Percentiles rank a stretch among this genome's conserved stretches.
These are phyloP conservation scores for Aspergillus baeticus DNA, from an alignment of 495 filamentous ascomycete genomes.

Conservation along the genomic window DNA sequence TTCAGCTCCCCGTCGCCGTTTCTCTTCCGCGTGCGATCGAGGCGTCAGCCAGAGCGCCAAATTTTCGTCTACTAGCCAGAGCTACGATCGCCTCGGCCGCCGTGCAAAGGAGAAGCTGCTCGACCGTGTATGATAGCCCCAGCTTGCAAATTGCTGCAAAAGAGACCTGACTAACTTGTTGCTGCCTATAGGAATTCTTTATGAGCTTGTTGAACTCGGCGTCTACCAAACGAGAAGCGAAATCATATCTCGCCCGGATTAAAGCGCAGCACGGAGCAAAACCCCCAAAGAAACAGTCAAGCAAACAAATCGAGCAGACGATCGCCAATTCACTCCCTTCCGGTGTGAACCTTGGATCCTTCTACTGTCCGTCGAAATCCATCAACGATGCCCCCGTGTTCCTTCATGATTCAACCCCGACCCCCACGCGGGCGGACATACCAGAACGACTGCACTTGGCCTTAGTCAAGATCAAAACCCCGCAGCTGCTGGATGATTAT, in stretches of 20 bases:
- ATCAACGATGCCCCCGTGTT: slow-evolving; percentile 66
- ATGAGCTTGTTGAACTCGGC: slow-evolving; percentile 79
- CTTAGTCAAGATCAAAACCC: slow-evolving; percentile 77
- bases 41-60: slow-evolving; percentile 32
- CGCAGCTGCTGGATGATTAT: slow-evolving; percentile 64
- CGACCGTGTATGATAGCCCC: slow-evolving; percentile 34
- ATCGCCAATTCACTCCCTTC: slow-evolving; percentile 28
- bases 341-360: slow-evolving; percentile 60
- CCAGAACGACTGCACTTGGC: slow-evolving; percentile 68
- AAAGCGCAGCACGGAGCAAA: slow-evolving; percentile 42
- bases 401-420: slow-evolving; percentile 45
- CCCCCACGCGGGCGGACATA: slow-evolving; percentile 27
- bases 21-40: slow-evolving; percentile 22
- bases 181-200: slow-evolving; percentile 68
- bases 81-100: slow-evolving; percentile 38
- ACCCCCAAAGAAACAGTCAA: slow-evolving; percentile 17
- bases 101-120: slow-evolving; percentile 49
- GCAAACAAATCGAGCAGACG: slow-evolving; percentile 20
- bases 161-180: neutral
- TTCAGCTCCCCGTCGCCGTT: slow-evolving; percentile 20
- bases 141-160: neutral
- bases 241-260: slow-evolving; percentile 80
- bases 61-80: slow-evolving; percentile 34
- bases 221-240: slow-evolving; percentile 86
- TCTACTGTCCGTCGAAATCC: slow-evolving; percentile 58